Evolutionary conservation across 1,284 basidiomycete species (phyloP).

Genomic region (Moniliophthora roreri): DNA sequence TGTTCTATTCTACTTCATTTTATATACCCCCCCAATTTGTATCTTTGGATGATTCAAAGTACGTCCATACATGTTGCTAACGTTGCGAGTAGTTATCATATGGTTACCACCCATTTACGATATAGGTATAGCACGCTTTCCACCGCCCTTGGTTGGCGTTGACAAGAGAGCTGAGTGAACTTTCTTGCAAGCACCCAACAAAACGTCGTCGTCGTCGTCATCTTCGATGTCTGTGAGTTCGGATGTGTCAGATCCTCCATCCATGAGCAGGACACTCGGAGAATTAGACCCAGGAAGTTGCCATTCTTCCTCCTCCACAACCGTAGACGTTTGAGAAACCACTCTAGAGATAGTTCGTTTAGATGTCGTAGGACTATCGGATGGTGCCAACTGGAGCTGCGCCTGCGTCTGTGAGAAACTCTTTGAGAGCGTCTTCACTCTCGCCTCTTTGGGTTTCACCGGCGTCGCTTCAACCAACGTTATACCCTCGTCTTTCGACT

Average conservation of each 20-base stretch:
- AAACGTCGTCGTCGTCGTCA: neutral
- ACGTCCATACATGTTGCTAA: too few species aligned
- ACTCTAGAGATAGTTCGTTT: neutral
- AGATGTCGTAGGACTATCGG: neutral
- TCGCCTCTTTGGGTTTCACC: conserved; percentile 35
- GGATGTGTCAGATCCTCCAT: neutral
- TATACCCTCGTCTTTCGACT: conserved; percentile 33
- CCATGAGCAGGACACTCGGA: conserved; percentile 1
- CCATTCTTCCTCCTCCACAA: conserved; percentile 14
- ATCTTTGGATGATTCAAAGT: too few species aligned
- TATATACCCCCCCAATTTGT: too few species aligned
- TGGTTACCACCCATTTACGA: too few species aligned
- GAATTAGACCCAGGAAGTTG: conserved; percentile 7
- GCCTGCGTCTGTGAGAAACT: conserved; percentile 5
- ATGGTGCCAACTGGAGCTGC: neutral
- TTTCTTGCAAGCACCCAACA: neutral
- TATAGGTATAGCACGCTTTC: too few species aligned
- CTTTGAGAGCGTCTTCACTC: conserved; percentile 1
- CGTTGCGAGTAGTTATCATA: too few species aligned
- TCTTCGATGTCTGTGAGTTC: neutral
- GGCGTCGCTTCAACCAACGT: conserved; percentile 64
- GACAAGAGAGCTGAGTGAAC: too few species aligned
- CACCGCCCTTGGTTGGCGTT: too few species aligned
- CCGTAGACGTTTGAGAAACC: conserved; percentile 2
- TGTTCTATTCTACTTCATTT: too few species aligned